These are phyloP conservation scores for Calonectria pseudoturangicola DNA, from an alignment of 2,329 filamentous ascomycete genomes.

Conservation along the genomic window DNA sequence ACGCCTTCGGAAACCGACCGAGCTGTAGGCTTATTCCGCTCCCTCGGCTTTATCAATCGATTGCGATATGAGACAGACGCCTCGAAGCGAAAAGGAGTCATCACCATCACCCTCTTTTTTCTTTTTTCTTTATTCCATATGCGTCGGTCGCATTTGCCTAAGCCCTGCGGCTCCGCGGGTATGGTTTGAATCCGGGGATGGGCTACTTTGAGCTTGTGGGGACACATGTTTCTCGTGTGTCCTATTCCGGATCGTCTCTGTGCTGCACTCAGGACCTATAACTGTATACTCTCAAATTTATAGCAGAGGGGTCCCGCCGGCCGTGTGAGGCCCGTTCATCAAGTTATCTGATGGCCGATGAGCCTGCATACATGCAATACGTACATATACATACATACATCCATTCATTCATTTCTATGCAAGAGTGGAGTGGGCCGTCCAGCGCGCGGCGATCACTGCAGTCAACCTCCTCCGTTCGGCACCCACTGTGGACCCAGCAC, in stretches of 20 bases:
- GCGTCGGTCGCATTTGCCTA: background rate
- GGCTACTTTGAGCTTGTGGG: constrained; percentile 7
- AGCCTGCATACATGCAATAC: background rate
- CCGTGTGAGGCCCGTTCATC: no score
- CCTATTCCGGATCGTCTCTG: background rate
- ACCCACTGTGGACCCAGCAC: constrained; percentile 7
- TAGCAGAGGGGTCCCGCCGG: background rate
- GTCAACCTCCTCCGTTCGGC: constrained; percentile 9
- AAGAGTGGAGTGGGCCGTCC: constrained; percentile 16
- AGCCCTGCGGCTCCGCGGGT: constrained; percentile 21
- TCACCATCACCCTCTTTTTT: no score
- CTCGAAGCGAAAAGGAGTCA: constrained; percentile 9
- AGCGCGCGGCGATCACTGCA: constrained; percentile 16
- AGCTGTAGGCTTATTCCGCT: constrained; percentile 11
- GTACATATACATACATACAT: no score
- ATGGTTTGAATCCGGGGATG: background rate
- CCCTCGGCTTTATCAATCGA: constrained; percentile 28
- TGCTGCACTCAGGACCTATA: background rate
- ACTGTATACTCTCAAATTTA: background rate
- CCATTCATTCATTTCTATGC: background rate
- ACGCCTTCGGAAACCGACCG: constrained; percentile 36
- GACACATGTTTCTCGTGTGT: background rate
- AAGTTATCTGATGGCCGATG: background rate
- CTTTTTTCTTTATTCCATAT: background rate
- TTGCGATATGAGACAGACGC: background rate